Percentiles rank a stretch among this genome's conserved stretches.
phyloP scores from a whole-genome alignment of 2,329 filamentous ascomycete genomes.

The Epichloe coenophiala region DNA sequence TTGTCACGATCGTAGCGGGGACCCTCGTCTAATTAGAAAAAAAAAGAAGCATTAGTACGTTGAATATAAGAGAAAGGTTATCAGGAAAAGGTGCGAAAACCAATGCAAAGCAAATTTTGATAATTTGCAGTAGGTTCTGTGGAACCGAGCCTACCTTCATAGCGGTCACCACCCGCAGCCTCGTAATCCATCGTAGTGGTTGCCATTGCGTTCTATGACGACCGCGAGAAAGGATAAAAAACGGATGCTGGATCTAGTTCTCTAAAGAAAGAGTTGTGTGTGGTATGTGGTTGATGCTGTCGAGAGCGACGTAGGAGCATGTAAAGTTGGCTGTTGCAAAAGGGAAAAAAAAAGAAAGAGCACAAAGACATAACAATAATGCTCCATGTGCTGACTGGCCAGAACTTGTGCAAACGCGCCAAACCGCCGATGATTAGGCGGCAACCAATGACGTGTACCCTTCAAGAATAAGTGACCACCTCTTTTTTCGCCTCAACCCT shows the following conservation, averaged over 20 bases:
- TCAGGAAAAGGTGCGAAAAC: not conserved
- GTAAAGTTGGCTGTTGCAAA: not conserved
- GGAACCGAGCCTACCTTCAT: constrained; percentile 37
- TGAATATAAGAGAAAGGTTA: not conserved
- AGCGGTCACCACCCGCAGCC: constrained; percentile 51
- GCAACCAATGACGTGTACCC: not conserved
- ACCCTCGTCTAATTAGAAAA: constrained; percentile 36
- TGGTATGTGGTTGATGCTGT: not conserved
- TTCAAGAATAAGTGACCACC: not conserved
- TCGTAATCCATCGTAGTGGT: constrained; percentile 60
- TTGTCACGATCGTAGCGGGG: constrained; percentile 54
- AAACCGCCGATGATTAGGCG: constrained; percentile 6
- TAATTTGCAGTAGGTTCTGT: not conserved
- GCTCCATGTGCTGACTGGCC: not conserved
- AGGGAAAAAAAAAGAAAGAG: constrained; percentile 5
- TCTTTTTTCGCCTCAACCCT: not conserved
- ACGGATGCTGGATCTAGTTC: not conserved
- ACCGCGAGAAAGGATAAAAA: constrained; percentile 5
- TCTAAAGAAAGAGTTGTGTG: not conserved
- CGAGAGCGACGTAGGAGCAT: constrained; percentile 1
- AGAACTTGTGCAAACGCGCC: not conserved
- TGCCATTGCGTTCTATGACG: constrained; percentile 30
- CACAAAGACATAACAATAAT: not conserved
- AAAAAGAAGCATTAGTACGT: not conserved
- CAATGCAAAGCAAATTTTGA: not conserved